phyloP scores from a whole-genome alignment of 1,139 yeast species.

The Pneumocystis oryctolagi region DNA sequence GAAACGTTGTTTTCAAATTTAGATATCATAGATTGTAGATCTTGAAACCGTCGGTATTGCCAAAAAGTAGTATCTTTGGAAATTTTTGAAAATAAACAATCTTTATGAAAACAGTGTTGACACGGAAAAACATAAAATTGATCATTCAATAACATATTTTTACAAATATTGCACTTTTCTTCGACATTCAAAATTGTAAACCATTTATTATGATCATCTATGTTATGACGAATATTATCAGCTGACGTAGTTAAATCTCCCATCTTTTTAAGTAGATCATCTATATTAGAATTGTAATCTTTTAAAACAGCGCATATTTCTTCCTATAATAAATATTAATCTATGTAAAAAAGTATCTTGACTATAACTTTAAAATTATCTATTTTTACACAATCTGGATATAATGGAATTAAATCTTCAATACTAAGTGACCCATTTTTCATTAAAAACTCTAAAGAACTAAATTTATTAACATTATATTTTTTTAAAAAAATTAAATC shows the following conservation, averaged over 20 bases:
- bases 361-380: slow-evolving; percentile 46
- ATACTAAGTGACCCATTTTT: slow-evolving; percentile 49
- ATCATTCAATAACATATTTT: slow-evolving; percentile 49
- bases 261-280: slow-evolving; percentile 57
- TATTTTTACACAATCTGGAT: slow-evolving; percentile 70
- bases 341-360: not conserved
- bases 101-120: slow-evolving; percentile 78
- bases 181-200: slow-evolving; percentile 63
- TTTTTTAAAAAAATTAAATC: slow-evolving; percentile 1
- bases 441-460: slow-evolving; percentile 31
- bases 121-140: slow-evolving; percentile 80
- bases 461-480: slow-evolving; percentile 9
- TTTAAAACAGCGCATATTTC: slow-evolving; percentile 70
- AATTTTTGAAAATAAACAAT: slow-evolving; percentile 54
- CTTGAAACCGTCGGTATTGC: slow-evolving; percentile 46
- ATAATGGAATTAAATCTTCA: slow-evolving; percentile 68
- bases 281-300: slow-evolving; percentile 50
- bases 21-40: slow-evolving; percentile 21
- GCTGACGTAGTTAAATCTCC: slow-evolving; percentile 55
- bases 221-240: slow-evolving; percentile 44
- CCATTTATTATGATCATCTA: slow-evolving; percentile 34
- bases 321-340: slow-evolving; percentile 23
- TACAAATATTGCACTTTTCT: slow-evolving; percentile 64
- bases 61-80: slow-evolving; percentile 53
- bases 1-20: not conserved